These are phyloP conservation scores for Ocimum tenuiflorum DNA, from an alignment of 257 asterid genomes.

Conservation along the genomic window DNA sequence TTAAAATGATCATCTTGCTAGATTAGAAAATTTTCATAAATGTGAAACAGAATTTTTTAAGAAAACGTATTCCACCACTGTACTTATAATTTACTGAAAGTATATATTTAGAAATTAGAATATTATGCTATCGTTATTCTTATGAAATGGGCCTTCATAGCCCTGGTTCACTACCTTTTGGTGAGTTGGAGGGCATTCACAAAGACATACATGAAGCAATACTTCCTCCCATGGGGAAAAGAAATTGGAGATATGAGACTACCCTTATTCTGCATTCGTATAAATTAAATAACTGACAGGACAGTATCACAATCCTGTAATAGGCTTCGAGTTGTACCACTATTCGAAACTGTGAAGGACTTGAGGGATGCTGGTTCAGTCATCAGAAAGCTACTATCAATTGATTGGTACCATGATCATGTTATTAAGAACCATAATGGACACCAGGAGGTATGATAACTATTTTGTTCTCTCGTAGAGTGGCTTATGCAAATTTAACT, in stretches of 20 bases:
- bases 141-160: background rate
- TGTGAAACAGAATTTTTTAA: background rate
- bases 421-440: conserved; percentile 69
- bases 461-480: background rate
- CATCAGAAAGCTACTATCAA: conserved; percentile 69
- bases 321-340: conserved; percentile 92
- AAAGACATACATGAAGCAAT: background rate
- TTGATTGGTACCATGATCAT: conserved; percentile 85
- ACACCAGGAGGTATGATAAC: conserved; percentile 77
- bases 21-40: background rate
- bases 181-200: background rate
- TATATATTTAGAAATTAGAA: background rate
- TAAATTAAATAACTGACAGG: conserved; percentile 11
- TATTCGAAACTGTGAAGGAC: conserved; percentile 96
- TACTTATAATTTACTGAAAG: too few relatives aligned
- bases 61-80: background rate
- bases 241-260: background rate
- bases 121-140: background rate
- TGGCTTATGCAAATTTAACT: conserved; percentile 16
- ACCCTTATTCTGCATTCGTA: background rate
- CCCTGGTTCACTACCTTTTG: background rate
- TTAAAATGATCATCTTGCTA: background rate
- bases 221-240: background rate
- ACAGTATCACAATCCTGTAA: conserved; percentile 4
- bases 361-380: conserved; percentile 91